Percentiles rank a stretch among this genome's conserved stretches.
These are phyloP conservation scores for Aspergillus ellipticus DNA, from an alignment of 495 filamentous ascomycete species.

Conservation along the genomic window DNA sequence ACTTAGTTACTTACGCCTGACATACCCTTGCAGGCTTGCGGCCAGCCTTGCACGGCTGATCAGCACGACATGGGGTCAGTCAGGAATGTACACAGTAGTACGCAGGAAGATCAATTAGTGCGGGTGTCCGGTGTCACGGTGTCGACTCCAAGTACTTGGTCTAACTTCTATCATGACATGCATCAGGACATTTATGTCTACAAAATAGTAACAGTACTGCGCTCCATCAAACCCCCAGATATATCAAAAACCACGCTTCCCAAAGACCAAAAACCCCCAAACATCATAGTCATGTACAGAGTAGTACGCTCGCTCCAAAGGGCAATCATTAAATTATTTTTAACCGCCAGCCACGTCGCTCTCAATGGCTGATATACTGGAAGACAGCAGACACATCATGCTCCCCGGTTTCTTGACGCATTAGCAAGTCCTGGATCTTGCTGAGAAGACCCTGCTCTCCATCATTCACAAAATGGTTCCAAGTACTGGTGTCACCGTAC, in stretches of 20 bases:
- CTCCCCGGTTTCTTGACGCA: slow-evolving; percentile 80
- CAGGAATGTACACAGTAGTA: too few species aligned
- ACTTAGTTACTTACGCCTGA: too few species aligned
- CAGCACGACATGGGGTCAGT: too few species aligned
- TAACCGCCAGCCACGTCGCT: neutral
- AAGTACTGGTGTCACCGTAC: slow-evolving; percentile 97
- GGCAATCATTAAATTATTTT: slow-evolving; percentile 1
- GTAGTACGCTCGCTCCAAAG: too few species aligned
- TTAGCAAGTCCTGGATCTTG: slow-evolving; percentile 84
- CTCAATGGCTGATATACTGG: slow-evolving; percentile 94
- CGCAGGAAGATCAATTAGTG: too few species aligned
- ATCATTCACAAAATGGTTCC: slow-evolving; percentile 93
- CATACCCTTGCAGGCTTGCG: too few species aligned
- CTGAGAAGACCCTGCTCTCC: slow-evolving; percentile 63
- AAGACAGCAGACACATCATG: slow-evolving; percentile 88
- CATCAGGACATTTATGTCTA: neutral
- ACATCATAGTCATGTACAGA: neutral
- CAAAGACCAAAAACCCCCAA: neutral
- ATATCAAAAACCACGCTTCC: neutral
- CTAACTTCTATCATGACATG: neutral
- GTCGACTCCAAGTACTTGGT: neutral
- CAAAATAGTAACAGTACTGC: neutral
- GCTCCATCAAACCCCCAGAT: neutral
- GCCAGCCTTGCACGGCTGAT: neutral
- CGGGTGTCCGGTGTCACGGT: too few species aligned